Evolutionary conservation across 345 rosid genomes (phyloP).

Genomic region (Sonneratia alba): DNA sequence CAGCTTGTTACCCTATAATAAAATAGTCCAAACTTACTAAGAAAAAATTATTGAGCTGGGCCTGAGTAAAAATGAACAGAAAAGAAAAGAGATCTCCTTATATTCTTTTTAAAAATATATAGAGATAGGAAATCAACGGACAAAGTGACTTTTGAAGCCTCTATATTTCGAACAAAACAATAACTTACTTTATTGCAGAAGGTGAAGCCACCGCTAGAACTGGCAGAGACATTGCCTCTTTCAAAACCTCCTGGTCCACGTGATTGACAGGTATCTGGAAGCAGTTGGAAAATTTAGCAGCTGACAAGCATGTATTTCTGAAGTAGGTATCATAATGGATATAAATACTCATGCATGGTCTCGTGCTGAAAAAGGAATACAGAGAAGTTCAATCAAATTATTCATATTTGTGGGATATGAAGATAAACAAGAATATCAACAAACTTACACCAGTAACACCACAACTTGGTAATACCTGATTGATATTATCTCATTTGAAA

Average conservation of each 20-base stretch:
- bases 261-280: conserved; percentile 59
- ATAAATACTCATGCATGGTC: neutral
- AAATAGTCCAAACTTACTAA: neutral
- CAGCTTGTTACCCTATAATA: neutral
- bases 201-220: conserved; percentile 93
- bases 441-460: neutral
- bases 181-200: conserved; percentile 60
- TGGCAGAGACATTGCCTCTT: conserved; percentile 60
- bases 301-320: neutral
- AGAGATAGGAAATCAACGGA: neutral
- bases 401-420: neutral
- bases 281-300: conserved; percentile 4
- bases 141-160: neutral
- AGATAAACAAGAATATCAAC: neutral
- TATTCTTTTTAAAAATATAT: too few relatives aligned
- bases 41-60: neutral
- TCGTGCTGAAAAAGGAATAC: neutral
- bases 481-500: neutral
- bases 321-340: neutral
- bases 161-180: neutral
- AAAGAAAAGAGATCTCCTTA: neutral
- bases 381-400: neutral
- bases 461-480: neutral
- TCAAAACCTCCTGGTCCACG: conserved; percentile 50
- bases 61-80: neutral